Base-by-base conservation (phyloP, 2,329 filamentous ascomycete genomes). In the Thelonectria discophora region DNA sequence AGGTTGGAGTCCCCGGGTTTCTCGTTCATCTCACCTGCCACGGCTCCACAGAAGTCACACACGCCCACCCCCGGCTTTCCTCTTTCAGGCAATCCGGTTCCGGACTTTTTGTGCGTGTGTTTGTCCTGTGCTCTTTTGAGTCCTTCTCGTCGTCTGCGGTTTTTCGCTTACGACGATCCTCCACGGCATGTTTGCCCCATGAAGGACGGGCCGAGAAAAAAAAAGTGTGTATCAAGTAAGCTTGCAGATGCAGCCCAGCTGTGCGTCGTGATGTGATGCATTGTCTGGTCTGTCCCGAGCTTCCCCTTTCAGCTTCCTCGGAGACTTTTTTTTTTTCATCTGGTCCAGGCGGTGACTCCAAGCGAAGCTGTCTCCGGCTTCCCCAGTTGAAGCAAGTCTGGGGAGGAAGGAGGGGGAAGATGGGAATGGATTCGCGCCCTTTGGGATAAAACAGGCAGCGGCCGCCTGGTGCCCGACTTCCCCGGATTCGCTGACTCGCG, bases 21-120 rank as follows among this genome's bases (percentile, higher is more conserved):
- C 9, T 40, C 32, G 18, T 48, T 43, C 40, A 15, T 43, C 43
- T 20, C 12, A 42, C 17, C 17, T 20, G 10, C n/a, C 15, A 17
- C 34, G 21, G 55, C 39, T 51, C 50, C 49, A 39, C 55, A 58
- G 50, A 49, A n/a, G 24, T 17, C 12, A 30, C 32, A 18, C 12
- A 30, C 32, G 15, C 42, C 24, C 21, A 21, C 30, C 9, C 30
- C 52, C 65, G 67, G 64, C 5, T 65, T 70, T n/a, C 69, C 60
- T 24, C 8, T 63, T 68, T 65, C n/a, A 52, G 62, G 50, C 32
- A 66, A 30, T n/a, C 63, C 65, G 66, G 47, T 43, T 65, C 47
- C 40, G 46, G 55, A 45, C 45, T 43, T 20, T 54, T 30, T 43
- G 27, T 34, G n/a, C 32, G 11, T 43, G 32, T 59, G 17, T 37